Base-by-base conservation (phyloP, 1,139 yeast genomes). In the Spathaspora jeffriesii region DNA sequence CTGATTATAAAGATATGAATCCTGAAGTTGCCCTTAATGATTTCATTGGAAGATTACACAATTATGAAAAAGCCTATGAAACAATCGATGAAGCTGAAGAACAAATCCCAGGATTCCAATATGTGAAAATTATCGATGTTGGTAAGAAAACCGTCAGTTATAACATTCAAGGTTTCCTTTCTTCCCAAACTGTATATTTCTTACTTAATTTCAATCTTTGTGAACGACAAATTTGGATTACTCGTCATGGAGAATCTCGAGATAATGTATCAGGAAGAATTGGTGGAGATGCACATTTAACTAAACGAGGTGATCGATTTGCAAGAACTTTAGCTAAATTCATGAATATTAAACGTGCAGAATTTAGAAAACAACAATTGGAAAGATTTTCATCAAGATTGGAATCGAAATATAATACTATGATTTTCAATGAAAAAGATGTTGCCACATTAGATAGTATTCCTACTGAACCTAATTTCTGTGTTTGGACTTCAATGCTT, bases 401-500 rank as follows among this genome's bases (percentile, higher is more conserved):
- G 49, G 78, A 74, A 53, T 60, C 74, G 47, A 70, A 69, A 44
- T 75, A 73, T 54, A 67, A 68, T 50, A 61, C 65, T 14, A 34
- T 34, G 38, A 59, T 67, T 50, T 65, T 59, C 42, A 57, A 55
- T 43, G 68, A 63, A 38, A 56, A 56, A 48, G 62, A 62, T 51
- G 58, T 56, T 47, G 51, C 56, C 41, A 57, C 59, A 9, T 55
- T 57, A 14, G 74, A 64, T 45, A 65, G 64, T 38, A 64, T 85
- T 68, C 64, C 85, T 55, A 60, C 83, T 62, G 80, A 76, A 56
- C 84, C 91, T 17, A 82, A 85, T 54, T 91, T 91, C 62, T 88
- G 93, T 55, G 96, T 92, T 6, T 92, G 97, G 96, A 86, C 96
- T 1, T 87, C 96, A 21, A 89, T 90, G 96, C 73, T 93, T 53